Base-by-base conservation (phyloP, 108 stramenopile genomes). In the Epipyxis sp. region DNA sequence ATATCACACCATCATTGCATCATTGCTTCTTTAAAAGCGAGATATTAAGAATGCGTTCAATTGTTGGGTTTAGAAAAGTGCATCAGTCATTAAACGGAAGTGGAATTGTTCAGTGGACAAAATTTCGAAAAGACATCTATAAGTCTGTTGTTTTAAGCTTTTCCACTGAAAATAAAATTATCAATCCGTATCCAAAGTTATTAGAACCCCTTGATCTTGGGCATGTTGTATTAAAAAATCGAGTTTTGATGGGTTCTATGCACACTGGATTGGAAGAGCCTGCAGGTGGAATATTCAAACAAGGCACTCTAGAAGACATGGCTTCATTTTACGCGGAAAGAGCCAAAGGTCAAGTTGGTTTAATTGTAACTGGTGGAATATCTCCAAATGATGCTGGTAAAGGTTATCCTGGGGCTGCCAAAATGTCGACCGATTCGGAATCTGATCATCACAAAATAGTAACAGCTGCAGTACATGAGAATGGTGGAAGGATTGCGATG, bases 341-440 rank as follows among this genome's bases (percentile, higher is more conserved):
- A 59, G 96, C 98, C 20, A 80, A 79, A 76, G 95, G 96, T 16
- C 94, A 94, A 13, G 93, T 91, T 25, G 96, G 95, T 29, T 79
- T 98, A 44, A 95, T 96, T 90, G 98, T 98, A 2, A 98, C 98
- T n/a, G 98, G 94, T 2, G 98, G 98, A 16, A 90, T 98, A 44
- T 83, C 94, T 1, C 98, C 98, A 57, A 97, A 97, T 80, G 57
- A 88, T 35, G 88, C 84, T 44, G 98, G 98, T 76, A 91, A 92
- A 88, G 93, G 93, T 25, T 93, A 88, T 35, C 94, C 93, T 42
- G 90, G 94, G 81, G 94, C 94, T 2, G 90, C 92, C 32, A 94
- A 97, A 85, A 79, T 98, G 32, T 87, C 90, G 40, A 94, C 81
- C 40, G 79, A 86, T 30, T 44, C 76, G 1, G 96, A 97, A 82